Base-by-base conservation (phyloP, 2,329 filamentous ascomycete species). In the Ceratocystis cacaofunesta region DNA sequence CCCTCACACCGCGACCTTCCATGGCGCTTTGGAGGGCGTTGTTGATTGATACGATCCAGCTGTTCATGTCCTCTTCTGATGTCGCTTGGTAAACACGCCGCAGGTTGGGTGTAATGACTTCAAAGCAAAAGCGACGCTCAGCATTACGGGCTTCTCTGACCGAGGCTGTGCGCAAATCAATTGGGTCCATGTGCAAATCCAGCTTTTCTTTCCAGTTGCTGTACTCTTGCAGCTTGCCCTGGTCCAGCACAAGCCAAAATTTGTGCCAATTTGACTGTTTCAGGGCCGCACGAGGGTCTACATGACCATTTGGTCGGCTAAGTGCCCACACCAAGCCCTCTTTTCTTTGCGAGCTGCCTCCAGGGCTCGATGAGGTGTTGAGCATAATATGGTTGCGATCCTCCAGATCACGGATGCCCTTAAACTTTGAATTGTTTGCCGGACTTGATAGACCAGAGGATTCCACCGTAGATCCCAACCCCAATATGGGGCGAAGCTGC, bases 181-280 rank as follows among this genome's bases (percentile, higher is more conserved):
- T 97, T 0, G 94, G 94, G 1, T 97, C 94, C 85, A 96, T 97
- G 74, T 99, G 95, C 30, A 97, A 79, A 75, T 99, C 94, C 28
- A 99, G 82, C 74, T 85, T 92, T 74, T 99, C 90, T 76, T 99
- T 99, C 94, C 94, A 99, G 74, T 99, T 97, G 73, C 92, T 96
- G 76, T 99, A 99, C 73, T 99, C 94, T 1, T 92, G 96, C 17
- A 99, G 81, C 73, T 94, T 96, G 28, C 94, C 94, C 75, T 96
- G 92, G 73, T 97, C 95, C 57, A 99, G 80, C 1, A 99, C 94
- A 69, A 99, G 95, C 94, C 94, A 99, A 76, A 97, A 99, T 89
- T 99, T 99, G 75, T 99, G 94, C 94, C 94, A 99, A 62, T 90
- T 92, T 75, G 95, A 91, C 74, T 97, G 96, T 73, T 96, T 97